Conservation (phyloP, 352 stramenopile genomes). For the Hyaloperonospora brassicae region DNA sequence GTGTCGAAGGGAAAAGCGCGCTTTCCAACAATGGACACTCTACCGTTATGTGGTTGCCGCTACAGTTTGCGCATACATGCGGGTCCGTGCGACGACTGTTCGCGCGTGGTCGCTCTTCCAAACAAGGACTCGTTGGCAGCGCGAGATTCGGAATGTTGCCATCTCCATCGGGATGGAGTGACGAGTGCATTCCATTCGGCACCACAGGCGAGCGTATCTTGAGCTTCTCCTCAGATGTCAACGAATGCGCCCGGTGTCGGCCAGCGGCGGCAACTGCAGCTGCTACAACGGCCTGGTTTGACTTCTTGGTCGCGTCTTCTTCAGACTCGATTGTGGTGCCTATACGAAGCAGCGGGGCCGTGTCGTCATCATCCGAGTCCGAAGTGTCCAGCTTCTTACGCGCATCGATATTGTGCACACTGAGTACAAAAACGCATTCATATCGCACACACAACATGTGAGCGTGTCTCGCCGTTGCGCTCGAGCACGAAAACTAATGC, state of each 20-base stretch:
- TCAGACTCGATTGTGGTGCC: slow-evolving; percentile 15
- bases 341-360: slow-evolving; percentile 1
- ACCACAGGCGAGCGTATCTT: slow-evolving; percentile 14
- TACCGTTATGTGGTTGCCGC: slow-evolving; percentile 77
- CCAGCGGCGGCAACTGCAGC: slow-evolving; percentile 36
- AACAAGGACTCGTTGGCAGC: slow-evolving; percentile 29
- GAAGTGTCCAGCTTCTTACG: slow-evolving; percentile 35
- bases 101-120: slow-evolving; percentile 29
- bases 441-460: background rate
- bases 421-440: slow-evolving; percentile 12
- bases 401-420: slow-evolving; percentile 71
- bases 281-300: slow-evolving; percentile 36
- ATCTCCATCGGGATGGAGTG: slow-evolving; percentile 8
- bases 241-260: slow-evolving; percentile 32
- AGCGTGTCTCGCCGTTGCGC: no score
- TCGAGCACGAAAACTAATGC: slow-evolving; percentile 6
- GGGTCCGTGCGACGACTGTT: slow-evolving; percentile 62
- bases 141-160: slow-evolving; percentile 15
- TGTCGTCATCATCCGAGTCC: slow-evolving; percentile 32
- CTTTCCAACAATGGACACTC: slow-evolving; percentile 64
- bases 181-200: slow-evolving; percentile 16
- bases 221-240: slow-evolving; percentile 32
- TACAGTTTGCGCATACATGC: slow-evolving; percentile 63
- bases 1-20: slow-evolving; percentile 23
- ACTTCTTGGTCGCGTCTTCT: slow-evolving; percentile 27